Evolutionary conservation across 257 asterid species (phyloP).

Genomic region (Solanum sitiens): DNA sequence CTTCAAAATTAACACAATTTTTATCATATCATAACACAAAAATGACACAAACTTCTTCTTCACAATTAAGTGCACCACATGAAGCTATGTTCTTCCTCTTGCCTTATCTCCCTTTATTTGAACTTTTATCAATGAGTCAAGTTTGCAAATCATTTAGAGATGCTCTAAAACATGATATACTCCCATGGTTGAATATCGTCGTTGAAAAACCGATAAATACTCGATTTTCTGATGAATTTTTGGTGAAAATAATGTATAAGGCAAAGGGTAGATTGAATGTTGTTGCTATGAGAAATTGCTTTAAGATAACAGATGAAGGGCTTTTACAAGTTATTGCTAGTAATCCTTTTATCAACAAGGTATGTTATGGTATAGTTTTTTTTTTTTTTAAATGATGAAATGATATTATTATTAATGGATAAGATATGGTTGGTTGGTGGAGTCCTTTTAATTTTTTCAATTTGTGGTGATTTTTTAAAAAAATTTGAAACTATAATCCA

Average conservation of each 20-base stretch:
- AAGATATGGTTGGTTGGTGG: conserved; percentile 28
- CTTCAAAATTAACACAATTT: not conserved
- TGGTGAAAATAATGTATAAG: conserved; percentile 34
- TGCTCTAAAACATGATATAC: conserved; percentile 42
- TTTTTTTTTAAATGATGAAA: not conserved
- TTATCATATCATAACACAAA: not conserved
- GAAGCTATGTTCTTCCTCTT: conserved; percentile 59
- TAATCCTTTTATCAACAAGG: conserved; percentile 57
- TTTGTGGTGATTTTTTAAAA: not conserved
- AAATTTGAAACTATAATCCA: not conserved
- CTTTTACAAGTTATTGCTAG: conserved; percentile 25
- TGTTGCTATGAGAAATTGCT: conserved; percentile 47
- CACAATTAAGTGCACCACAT: conserved; percentile 23
- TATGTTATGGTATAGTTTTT: not conserved
- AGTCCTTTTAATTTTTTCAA: not conserved
- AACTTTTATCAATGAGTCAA: conserved; percentile 35
- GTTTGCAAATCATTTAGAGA: conserved; percentile 64
- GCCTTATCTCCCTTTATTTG: conserved; percentile 52
- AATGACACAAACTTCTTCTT: not conserved
- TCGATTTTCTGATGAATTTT: conserved; percentile 32
- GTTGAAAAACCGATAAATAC: conserved; percentile 44
- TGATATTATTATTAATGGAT: conserved; percentile 4
- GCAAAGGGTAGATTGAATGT: conserved; percentile 39
- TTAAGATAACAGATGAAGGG: conserved; percentile 48
- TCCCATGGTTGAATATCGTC: conserved; percentile 55